Percentiles rank a stretch among this genome's conserved stretches.
Evolutionary conservation across 2,329 filamentous ascomycete species (phyloP).

Genomic region (Neonectria faginata): DNA sequence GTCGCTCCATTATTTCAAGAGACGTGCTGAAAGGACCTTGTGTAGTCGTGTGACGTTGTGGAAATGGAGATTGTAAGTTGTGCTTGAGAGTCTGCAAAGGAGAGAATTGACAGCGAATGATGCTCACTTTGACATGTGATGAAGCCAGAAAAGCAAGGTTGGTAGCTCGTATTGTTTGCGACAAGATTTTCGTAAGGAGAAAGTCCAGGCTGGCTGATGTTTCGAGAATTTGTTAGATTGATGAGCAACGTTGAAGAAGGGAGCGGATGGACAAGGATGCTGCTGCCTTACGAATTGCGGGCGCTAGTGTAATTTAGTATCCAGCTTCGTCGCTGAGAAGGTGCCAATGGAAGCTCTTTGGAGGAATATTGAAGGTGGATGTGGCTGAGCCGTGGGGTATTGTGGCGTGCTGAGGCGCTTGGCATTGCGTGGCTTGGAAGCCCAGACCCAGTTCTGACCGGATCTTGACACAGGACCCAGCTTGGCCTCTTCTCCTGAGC

Average conservation of each 20-base stretch:
- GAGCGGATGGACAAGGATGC: not conserved
- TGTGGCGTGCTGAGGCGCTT: slow-evolving; percentile 15
- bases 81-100: not conserved
- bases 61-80: not conserved
- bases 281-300: not conserved
- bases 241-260: not conserved
- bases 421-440: not conserved
- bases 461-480: slow-evolving; percentile 3
- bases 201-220: not conserved
- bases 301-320: not conserved
- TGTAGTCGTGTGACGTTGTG: not conserved
- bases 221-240: too few relatives aligned
- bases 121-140: not conserved
- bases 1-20: slow-evolving; percentile 44
- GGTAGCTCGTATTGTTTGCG: not conserved
- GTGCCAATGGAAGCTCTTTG: too few relatives aligned
- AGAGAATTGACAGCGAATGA: not conserved
- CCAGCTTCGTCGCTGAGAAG: too few relatives aligned
- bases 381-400: not conserved
- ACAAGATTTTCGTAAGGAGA: not conserved
- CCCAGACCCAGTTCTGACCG: not conserved
- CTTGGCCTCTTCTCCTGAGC: slow-evolving; percentile 20
- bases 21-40: not conserved
- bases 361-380: not conserved
- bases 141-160: not conserved